Percentiles rank a stretch among this genome's conserved stretches.
Conservation (phyloP, 768 basidiomycete species). For the Tulasnella sp. region DNA sequence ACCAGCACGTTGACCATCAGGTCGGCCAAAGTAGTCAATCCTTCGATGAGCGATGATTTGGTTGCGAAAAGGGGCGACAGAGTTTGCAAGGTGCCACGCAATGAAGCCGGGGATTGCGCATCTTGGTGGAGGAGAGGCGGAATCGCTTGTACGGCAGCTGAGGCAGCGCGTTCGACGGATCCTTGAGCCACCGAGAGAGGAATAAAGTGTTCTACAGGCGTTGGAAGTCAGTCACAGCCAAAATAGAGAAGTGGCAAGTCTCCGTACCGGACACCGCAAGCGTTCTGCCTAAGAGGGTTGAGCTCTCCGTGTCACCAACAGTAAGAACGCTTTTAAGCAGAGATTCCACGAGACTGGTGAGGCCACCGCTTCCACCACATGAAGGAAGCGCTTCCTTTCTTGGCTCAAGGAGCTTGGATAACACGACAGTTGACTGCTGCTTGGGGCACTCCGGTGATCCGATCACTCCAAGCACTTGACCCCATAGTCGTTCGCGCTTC, state of each 20-base stretch:
- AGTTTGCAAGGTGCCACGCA: neutral
- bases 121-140: neutral
- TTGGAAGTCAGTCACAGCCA: neutral
- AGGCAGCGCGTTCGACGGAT: neutral
- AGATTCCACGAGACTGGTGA: neutral
- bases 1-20: neutral
- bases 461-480: neutral
- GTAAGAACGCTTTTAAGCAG: neutral
- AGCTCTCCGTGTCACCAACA: neutral
- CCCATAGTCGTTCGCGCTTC: neutral
- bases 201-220: constrained; percentile 5
- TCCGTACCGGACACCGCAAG: neutral
- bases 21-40: neutral
- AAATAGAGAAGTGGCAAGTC: neutral
- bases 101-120: neutral
- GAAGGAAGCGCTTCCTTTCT: neutral
- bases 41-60: neutral
- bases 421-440: neutral
- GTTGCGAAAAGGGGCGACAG: neutral
- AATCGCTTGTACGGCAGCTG: neutral
- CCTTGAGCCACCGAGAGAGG: neutral
- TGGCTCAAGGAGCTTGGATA: neutral
- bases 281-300: neutral
- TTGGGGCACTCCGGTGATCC: neutral
- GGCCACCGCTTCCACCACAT: neutral